Percentiles rank a stretch among this genome's conserved stretches.
Conservation (phyloP, 1,284 basidiomycete genomes). For the Rhodotorula sp. region DNA sequence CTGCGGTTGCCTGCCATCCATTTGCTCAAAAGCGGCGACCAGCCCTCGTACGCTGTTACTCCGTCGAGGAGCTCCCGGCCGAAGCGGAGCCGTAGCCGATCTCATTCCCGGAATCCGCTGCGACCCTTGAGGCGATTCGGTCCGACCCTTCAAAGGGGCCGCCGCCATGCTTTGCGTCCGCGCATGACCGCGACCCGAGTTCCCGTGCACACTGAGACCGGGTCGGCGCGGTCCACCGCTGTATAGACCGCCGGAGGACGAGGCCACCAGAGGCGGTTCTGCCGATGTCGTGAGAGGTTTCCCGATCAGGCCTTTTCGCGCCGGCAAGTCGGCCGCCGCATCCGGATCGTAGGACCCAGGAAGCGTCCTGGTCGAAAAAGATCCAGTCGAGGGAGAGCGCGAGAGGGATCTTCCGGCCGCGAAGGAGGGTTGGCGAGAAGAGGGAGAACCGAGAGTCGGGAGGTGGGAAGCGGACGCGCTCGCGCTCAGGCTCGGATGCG, state of each 20-base stretch:
- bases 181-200: constrained; percentile 9
- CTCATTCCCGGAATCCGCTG: neutral
- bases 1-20: neutral
- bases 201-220: neutral
- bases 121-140: neutral
- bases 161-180: constrained; percentile 40
- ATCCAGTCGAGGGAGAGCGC: neutral
- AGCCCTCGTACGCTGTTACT: neutral
- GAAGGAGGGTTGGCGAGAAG: neutral
- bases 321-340: constrained; percentile 11
- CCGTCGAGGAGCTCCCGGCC: neutral
- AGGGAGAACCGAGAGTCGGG: neutral
- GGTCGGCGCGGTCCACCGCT: constrained; percentile 33
- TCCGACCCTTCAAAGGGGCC: neutral
- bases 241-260: constrained; percentile 51
- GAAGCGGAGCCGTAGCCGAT: constrained; percentile 1
- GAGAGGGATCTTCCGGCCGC: neutral
- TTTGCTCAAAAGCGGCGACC: neutral
- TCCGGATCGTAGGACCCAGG: neutral
- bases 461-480: neutral
- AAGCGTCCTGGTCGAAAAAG: neutral
- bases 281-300: constrained; percentile 23
- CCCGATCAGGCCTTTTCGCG: constrained; percentile 41
- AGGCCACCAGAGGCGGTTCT: constrained; percentile 11
- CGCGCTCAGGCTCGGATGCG: constrained; percentile 8